Base-by-base conservation (phyloP, 2,329 filamentous ascomycete species). In the Verticillium nubilum region DNA sequence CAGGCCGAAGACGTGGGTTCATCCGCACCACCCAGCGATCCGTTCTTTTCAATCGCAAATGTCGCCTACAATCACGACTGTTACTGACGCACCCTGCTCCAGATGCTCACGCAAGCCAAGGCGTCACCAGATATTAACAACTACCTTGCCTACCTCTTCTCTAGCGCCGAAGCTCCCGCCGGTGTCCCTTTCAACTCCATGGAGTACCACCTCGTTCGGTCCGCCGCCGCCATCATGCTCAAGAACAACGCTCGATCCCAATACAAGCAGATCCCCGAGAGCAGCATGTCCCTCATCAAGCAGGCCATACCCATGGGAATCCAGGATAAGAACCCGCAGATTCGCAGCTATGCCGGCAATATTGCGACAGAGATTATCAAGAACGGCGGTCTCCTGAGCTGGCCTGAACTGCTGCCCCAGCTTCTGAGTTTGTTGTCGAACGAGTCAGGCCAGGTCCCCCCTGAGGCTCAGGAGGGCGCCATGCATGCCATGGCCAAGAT, bases 81-180 rank as follows among this genome's bases (percentile, higher is more conserved):
- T 61, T 56, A 56, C 67, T 70, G 63, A 70, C 65, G 42, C 19
- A 50, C 42, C 19, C 42, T 61, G 52, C 64, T 63, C 61, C 68
- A 98, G 95, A 96, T 98, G 91, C 90, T 99, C 68, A 82, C 86
- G 65, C 90, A 96, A 78, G 95, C 94, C 62, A 96, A 91, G 73
- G 78, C 82, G 57, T 95, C 91, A 12, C 93, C 93, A 55, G 94
- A 98, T 73, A 91, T 97, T 80, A 94, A 96, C 80, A 98, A 98
- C 77, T 99, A 99, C 75, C 87, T 99, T 52, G 90, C 91, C 67
- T 97, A 90, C 75, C 85, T 99, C 63, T 91, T 96, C 75, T 91
- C 90, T 61, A 92, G 85, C 67, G 73, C 85, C 59, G 81, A 86
- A 64, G 78, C 81, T 56, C 85, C 89, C 54, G 75, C 79, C 59